phyloP scores from a whole-genome alignment of 78 protist genomes.

The Diacronema lutheri region DNA sequence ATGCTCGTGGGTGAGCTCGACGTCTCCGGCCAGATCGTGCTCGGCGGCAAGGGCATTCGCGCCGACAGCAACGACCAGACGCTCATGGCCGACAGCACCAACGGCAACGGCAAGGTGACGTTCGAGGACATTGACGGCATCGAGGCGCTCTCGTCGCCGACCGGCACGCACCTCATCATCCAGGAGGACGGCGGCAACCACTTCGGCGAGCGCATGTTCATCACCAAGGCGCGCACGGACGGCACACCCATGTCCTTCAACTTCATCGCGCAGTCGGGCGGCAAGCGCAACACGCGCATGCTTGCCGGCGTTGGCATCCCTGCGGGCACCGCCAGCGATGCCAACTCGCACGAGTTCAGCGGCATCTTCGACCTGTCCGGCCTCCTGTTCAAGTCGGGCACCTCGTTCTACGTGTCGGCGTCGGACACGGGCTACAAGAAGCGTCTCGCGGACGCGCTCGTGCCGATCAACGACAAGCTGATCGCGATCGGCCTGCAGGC shows the following conservation, averaged over 20 bases:
- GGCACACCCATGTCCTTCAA: not conserved
- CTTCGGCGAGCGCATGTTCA: slow-evolving; percentile 1
- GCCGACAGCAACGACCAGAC: not conserved
- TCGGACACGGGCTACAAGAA: not conserved
- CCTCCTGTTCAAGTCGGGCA: not conserved
- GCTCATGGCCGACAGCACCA: not conserved
- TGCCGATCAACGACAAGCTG: not conserved
- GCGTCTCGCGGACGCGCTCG: not conserved
- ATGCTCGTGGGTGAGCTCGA: not conserved
- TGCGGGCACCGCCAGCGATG: not conserved
- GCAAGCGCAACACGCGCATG: not conserved
- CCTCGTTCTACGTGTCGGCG: not conserved
- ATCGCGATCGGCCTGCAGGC: not conserved
- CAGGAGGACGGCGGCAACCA: slow-evolving; percentile 9
- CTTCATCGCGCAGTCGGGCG: not conserved
- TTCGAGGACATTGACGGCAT: slow-evolving; percentile 1
- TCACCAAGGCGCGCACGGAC: not conserved
- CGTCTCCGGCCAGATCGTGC: not conserved
- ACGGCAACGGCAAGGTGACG: not conserved
- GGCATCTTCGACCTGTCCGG: not conserved
- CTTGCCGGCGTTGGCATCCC: not conserved
- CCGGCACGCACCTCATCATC: not conserved
- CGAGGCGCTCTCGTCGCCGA: not conserved
- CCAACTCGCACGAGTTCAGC: not conserved
- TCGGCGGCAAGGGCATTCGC: not conserved